Conservation (phyloP, 345 rosid species). For the Aegle marmelos region DNA sequence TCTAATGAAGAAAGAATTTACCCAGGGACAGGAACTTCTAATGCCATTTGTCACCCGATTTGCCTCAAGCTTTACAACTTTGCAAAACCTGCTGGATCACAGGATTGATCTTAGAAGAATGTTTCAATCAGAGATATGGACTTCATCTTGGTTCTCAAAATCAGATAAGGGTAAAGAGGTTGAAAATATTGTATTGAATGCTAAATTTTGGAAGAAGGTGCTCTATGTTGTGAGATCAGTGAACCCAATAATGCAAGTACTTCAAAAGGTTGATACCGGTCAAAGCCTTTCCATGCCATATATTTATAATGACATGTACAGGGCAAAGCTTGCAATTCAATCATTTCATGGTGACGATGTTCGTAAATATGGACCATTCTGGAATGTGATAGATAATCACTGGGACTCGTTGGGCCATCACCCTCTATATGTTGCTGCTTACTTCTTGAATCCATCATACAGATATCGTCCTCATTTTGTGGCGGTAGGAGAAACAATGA, state of each 20-base stretch:
- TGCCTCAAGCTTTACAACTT: conserved; percentile 36
- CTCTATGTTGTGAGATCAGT: conserved; percentile 31
- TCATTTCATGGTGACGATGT: conserved; percentile 35
- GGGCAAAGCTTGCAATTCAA: conserved; percentile 40
- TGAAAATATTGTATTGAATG: conserved; percentile 33
- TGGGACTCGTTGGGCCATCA: conserved; percentile 36
- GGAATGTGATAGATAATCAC: conserved; percentile 40
- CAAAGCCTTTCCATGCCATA: conserved; percentile 35
- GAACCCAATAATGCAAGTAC: conserved; percentile 35
- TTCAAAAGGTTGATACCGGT: conserved; percentile 31
- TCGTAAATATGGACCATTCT: conserved; percentile 43
- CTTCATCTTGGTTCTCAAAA: conserved; percentile 30
- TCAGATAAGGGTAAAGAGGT: conserved; percentile 46
- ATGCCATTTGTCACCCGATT: conserved; percentile 34
- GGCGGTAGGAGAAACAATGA: conserved; percentile 25
- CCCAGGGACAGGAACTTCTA: conserved; percentile 43
- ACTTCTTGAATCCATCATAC: conserved; percentile 46
- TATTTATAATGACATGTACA: conserved; percentile 35
- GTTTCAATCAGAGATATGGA: conserved; percentile 41
- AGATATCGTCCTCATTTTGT: conserved; percentile 39
- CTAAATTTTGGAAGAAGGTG: conserved; percentile 45
- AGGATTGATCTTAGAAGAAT: conserved; percentile 37
- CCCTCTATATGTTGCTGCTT: conserved; percentile 43
- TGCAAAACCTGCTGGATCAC: conserved; percentile 36
- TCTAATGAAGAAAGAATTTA: conserved; percentile 42